phyloP scores from a whole-genome alignment of 2,329 filamentous ascomycete species.

The Fragosphaeria purpurea region DNA sequence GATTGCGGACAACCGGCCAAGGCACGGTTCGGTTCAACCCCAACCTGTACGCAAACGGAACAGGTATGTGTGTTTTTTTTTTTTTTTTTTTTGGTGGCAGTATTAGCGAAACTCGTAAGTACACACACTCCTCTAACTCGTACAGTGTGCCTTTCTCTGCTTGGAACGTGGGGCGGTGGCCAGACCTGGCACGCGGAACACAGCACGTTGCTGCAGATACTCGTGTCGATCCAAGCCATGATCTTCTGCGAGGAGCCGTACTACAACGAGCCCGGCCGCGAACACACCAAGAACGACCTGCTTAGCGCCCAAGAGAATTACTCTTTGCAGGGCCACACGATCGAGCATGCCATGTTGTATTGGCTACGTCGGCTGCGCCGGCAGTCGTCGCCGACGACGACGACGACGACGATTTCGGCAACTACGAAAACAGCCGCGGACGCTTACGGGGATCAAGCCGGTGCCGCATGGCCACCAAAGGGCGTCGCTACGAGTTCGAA shows the following conservation, averaged over 20 bases:
- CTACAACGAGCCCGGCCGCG: constrained; percentile 43
- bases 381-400: not conserved
- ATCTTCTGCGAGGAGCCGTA: constrained; percentile 43
- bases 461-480: no score
- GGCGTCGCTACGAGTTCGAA: no score
- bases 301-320: constrained; percentile 21
- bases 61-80: not conserved
- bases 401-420: no score
- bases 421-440: no score
- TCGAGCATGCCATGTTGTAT: constrained; percentile 20
- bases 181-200: constrained; percentile 32
- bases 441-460: no score
- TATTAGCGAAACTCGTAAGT: no score
- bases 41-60: constrained; percentile 29
- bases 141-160: constrained; percentile 37
- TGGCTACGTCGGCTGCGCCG: constrained; percentile 16
- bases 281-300: constrained; percentile 10
- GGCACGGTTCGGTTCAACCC: constrained; percentile 35
- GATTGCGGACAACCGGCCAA: constrained; percentile 35
- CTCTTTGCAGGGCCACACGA: no score
- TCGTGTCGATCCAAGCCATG: constrained; percentile 49
- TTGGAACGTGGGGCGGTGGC: constrained; percentile 36
- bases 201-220: constrained; percentile 41
- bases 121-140: not conserved
- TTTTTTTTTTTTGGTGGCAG: not conserved